phyloP scores from a whole-genome alignment of 768 basidiomycete species.

The Lactarius psammicola region DNA sequence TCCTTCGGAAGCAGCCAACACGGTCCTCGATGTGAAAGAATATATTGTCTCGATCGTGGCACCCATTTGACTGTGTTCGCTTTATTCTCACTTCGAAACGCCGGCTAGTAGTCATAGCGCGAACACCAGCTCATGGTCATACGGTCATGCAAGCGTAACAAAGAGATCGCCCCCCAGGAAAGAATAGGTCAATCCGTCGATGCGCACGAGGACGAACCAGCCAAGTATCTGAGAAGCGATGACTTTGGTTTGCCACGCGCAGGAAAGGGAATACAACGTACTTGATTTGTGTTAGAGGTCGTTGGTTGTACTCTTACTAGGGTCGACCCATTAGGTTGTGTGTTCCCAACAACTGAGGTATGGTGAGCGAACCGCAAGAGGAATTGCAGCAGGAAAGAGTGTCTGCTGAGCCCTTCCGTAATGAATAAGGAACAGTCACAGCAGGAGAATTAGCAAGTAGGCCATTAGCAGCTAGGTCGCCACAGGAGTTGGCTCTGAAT shows the following conservation, averaged over 20 bases:
- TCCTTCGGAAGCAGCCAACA: too few relatives aligned
- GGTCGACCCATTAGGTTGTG: conserved; percentile 1
- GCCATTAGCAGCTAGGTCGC: not conserved
- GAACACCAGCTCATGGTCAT: too few relatives aligned
- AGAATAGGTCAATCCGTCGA: conserved; percentile 26
- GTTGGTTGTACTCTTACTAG: conserved; percentile 26
- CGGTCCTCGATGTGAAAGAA: too few relatives aligned
- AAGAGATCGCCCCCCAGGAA: conserved; percentile 29
- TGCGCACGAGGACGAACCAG: conserved; percentile 23
- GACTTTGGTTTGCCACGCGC: not conserved
- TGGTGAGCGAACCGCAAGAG: conserved; percentile 34
- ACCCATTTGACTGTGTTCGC: too few relatives aligned
- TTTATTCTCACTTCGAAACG: too few relatives aligned
- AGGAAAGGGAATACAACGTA: not conserved
- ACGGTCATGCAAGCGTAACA: too few relatives aligned
- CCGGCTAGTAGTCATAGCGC: too few relatives aligned
- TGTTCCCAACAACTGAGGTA: conserved; percentile 32
- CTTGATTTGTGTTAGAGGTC: conserved; percentile 6
- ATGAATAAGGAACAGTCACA: not conserved
- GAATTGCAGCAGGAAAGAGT: conserved; percentile 30
- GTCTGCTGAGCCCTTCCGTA: conserved; percentile 15
- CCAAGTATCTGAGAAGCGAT: conserved; percentile 13
- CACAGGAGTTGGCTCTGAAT: not conserved
- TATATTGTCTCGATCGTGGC: too few relatives aligned
- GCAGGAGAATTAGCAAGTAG: conserved; percentile 1